Conservation (phyloP, 2,329 filamentous ascomycete genomes). For the Neurospora sp. region DNA sequence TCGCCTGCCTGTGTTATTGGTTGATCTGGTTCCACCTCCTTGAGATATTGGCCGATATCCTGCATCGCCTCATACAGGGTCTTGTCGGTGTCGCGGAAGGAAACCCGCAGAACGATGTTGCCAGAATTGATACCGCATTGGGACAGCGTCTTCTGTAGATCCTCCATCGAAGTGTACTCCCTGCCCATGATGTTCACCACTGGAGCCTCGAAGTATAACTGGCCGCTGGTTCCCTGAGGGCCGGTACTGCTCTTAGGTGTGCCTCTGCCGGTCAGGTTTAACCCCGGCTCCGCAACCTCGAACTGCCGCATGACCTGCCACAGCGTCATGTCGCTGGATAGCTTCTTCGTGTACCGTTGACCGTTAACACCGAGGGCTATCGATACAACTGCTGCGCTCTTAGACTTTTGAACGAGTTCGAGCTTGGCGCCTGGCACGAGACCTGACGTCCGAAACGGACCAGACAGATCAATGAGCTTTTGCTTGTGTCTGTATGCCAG, state of each 20-base stretch:
- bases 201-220: slow-evolving; percentile 81
- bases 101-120: slow-evolving; percentile 66
- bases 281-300: slow-evolving; percentile 53
- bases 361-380: slow-evolving; percentile 77
- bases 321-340: slow-evolving; percentile 76
- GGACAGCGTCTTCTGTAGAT: slow-evolving; percentile 79
- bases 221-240: slow-evolving; percentile 48
- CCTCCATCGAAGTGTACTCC: slow-evolving; percentile 64
- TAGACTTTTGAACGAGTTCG: slow-evolving; percentile 79
- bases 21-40: slow-evolving; percentile 28
- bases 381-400: slow-evolving; percentile 74
- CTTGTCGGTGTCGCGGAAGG: slow-evolving; percentile 64
- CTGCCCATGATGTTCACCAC: slow-evolving; percentile 75
- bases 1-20: slow-evolving; percentile 7
- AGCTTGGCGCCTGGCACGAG: slow-evolving; percentile 81
- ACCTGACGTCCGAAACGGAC: slow-evolving; percentile 73
- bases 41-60: slow-evolving; percentile 70
- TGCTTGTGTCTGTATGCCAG: slow-evolving; percentile 61
- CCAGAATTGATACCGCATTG: slow-evolving; percentile 83
- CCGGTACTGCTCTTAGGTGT: slow-evolving; percentile 52
- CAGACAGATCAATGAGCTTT: slow-evolving; percentile 75
- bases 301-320: slow-evolving; percentile 89
- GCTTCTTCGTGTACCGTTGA: slow-evolving; percentile 66
- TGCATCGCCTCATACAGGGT: slow-evolving; percentile 79
- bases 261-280: slow-evolving; percentile 79